Evolutionary conservation across 129 eudicot genomes (phyloP).

Genomic region (Pittosporum tobira): DNA sequence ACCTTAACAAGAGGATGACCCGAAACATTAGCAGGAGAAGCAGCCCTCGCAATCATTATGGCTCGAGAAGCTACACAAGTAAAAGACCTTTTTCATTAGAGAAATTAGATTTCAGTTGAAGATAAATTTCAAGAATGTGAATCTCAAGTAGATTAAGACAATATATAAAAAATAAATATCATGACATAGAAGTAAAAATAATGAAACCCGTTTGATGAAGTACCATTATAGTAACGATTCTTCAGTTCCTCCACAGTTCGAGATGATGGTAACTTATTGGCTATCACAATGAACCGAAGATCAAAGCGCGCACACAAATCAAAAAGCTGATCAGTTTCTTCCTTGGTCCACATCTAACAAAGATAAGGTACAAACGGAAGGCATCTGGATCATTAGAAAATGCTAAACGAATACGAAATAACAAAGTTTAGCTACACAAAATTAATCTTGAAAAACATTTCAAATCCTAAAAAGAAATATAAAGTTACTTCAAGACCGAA

Average conservation of each 20-base stretch:
- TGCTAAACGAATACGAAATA: background rate
- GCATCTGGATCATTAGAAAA: background rate
- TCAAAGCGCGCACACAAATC: conserved; percentile 74
- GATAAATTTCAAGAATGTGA: conserved; percentile 5
- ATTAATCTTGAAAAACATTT: background rate
- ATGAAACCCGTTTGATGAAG: background rate
- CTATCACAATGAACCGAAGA: conserved; percentile 81
- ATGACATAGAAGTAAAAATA: conserved; percentile 7
- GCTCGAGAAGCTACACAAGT: conserved; percentile 58
- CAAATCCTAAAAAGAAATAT: background rate
- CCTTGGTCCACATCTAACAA: conserved; percentile 74
- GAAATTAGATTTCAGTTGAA: conserved; percentile 5
- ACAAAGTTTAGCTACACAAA: too few relatives aligned
- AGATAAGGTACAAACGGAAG: conserved; percentile 9
- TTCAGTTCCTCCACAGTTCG: conserved; percentile 89
- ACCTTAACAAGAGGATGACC: conserved; percentile 83
- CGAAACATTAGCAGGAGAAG: conserved; percentile 75
- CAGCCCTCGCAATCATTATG: conserved; percentile 67
- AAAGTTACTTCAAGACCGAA: background rate
- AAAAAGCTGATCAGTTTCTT: conserved; percentile 90
- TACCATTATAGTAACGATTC: conserved; percentile 88
- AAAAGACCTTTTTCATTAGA: conserved; percentile 4
- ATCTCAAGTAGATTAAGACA: background rate
- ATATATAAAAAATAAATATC: conserved; percentile 6
- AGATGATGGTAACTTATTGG: conserved; percentile 73